Percentiles rank a stretch among this genome's conserved stretches.
phyloP scores from a whole-genome alignment of 2,329 filamentous ascomycete species.

The Cercospora sp. region DNA sequence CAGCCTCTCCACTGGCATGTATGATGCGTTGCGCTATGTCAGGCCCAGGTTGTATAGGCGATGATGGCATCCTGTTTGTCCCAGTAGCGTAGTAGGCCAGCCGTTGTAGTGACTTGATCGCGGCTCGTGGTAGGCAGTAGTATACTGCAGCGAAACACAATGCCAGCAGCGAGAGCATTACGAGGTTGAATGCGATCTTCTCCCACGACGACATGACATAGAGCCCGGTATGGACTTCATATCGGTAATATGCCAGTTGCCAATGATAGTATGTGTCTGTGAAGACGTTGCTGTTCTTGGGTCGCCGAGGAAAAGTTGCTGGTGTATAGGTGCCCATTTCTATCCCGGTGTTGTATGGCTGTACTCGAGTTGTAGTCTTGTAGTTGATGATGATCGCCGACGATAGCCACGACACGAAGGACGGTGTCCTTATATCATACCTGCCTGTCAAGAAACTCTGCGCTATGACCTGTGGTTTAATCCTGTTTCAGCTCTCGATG shows the following conservation, averaged over 20 bases:
- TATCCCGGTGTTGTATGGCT: background rate
- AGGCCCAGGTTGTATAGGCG: conserved; percentile 7
- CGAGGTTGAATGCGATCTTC: conserved; percentile 35
- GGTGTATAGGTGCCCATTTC: conserved; percentile 34
- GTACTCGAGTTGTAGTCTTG: background rate
- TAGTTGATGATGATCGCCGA: background rate
- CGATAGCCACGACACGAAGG: background rate
- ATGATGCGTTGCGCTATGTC: conserved; percentile 18
- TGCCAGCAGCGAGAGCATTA: conserved; percentile 25
- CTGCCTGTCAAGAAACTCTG: conserved; percentile 1
- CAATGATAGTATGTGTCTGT: conserved; percentile 28
- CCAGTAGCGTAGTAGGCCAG: conserved; percentile 30
- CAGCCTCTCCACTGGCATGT: conserved; percentile 19
- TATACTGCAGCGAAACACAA: conserved; percentile 27
- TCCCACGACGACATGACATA: conserved; percentile 36
- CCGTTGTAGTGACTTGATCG: conserved; percentile 19
- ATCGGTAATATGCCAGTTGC: conserved; percentile 34
- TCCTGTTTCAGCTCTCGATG: conserved; percentile 5
- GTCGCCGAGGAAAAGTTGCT: conserved; percentile 28
- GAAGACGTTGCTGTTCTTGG: conserved; percentile 27
- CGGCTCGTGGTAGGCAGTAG: conserved; percentile 28
- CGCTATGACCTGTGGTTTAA: conserved; percentile 3
- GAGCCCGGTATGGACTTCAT: conserved; percentile 33
- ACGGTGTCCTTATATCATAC: background rate
- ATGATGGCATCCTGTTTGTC: conserved; percentile 9